These are phyloP conservation scores for Ophiostoma ulmi DNA, from an alignment of 2,329 filamentous ascomycete species.

Conservation along the genomic window DNA sequence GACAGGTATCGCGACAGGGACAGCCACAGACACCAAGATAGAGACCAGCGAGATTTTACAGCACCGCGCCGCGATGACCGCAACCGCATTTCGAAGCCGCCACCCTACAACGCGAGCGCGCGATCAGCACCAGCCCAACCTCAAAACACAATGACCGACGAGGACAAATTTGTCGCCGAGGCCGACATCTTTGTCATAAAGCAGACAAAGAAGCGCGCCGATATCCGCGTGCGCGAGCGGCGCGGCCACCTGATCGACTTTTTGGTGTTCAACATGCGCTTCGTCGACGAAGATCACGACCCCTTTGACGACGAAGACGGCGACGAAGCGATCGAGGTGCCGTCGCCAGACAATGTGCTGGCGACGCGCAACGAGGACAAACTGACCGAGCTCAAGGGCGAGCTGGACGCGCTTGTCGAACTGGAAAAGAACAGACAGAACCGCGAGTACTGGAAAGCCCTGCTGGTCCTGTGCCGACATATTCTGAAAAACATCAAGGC, in stretches of 20 bases:
- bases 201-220: conserved; percentile 96
- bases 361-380: conserved; percentile 61
- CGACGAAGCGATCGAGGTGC: conserved; percentile 67
- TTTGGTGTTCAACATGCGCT: conserved; percentile 82
- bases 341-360: conserved; percentile 76
- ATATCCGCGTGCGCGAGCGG: conserved; percentile 85
- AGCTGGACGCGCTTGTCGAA: conserved; percentile 72
- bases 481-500: conserved; percentile 46
- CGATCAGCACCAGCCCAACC: not conserved
- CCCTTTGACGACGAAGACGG: conserved; percentile 78
- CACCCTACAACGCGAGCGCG: conserved; percentile 21
- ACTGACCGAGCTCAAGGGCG: conserved; percentile 70
- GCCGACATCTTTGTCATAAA: conserved; percentile 95
- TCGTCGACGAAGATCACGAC: conserved; percentile 79
- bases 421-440: conserved; percentile 76
- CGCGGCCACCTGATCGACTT: conserved; percentile 90
- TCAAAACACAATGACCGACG: conserved; percentile 54
- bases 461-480: conserved; percentile 78
- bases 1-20: not conserved
- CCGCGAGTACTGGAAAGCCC: conserved; percentile 85
- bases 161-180: conserved; percentile 80
- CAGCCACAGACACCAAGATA: not conserved
- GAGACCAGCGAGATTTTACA: conserved; percentile 44
- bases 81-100: conserved; percentile 49
- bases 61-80: conserved; percentile 52